Evolutionary conservation across 2,329 filamentous ascomycete species (phyloP).

Genomic region (Fulvia fulva): DNA sequence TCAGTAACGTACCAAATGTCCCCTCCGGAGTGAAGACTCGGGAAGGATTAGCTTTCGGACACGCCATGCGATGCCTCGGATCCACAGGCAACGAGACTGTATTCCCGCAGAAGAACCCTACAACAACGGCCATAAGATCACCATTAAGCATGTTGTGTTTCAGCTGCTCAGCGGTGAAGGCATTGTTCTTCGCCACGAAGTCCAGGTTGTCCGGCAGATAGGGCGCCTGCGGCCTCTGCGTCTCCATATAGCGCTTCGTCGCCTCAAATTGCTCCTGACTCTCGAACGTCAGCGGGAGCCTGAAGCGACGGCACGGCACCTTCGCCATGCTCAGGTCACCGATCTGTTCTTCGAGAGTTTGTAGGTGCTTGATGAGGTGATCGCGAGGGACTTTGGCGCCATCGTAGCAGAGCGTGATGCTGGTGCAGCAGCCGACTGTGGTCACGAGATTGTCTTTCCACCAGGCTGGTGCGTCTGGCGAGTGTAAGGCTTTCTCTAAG

Average conservation of each 20-base stretch:
- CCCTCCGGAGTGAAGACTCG: slow-evolving; percentile 56
- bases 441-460: slow-evolving; percentile 45
- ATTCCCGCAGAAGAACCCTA: slow-evolving; percentile 55
- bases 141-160: slow-evolving; percentile 50
- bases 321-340: slow-evolving; percentile 40
- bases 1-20: too few species aligned
- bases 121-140: slow-evolving; percentile 50
- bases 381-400: slow-evolving; percentile 35
- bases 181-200: slow-evolving; percentile 56
- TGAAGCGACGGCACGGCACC: slow-evolving; percentile 42
- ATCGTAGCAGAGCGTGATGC: slow-evolving; percentile 42
- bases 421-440: slow-evolving; percentile 50
- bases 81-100: slow-evolving; percentile 52
- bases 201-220: slow-evolving; percentile 61
- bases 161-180: slow-evolving; percentile 47
- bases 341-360: slow-evolving; percentile 39
- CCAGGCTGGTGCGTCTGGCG: slow-evolving; percentile 36
- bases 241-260: slow-evolving; percentile 58
- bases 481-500: slow-evolving; percentile 47
- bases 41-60: slow-evolving; percentile 55
- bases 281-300: slow-evolving; percentile 42
- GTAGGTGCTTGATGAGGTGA: slow-evolving; percentile 38
- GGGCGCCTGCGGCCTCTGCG: slow-evolving; percentile 57
- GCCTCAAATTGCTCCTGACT: slow-evolving; percentile 47
- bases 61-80: slow-evolving; percentile 51